phyloP scores from a whole-genome alignment of 352 stramenopile species.

The Paralagenidium karlingii region DNA sequence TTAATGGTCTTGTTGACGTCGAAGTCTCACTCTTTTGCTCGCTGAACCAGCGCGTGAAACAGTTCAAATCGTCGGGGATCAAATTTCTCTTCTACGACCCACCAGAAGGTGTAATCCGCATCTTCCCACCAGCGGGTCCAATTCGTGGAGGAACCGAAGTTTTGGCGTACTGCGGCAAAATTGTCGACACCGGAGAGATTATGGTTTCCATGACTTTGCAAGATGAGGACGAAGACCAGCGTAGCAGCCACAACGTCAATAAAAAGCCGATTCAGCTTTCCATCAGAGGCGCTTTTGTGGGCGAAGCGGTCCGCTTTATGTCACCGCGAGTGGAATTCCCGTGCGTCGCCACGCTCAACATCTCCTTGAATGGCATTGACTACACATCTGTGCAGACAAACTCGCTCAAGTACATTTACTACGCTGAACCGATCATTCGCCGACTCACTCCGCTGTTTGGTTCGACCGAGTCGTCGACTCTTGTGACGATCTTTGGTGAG shows the following conservation, averaged over 20 bases:
- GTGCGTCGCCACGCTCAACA: constrained; percentile 37
- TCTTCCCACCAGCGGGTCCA: constrained; percentile 41
- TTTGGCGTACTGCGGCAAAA: constrained; percentile 37
- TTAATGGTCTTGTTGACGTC: constrained; percentile 38
- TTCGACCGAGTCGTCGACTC: constrained; percentile 15
- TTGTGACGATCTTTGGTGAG: constrained; percentile 23
- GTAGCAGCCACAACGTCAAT: neutral
- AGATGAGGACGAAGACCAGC: constrained; percentile 1
- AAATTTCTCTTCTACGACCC: constrained; percentile 68
- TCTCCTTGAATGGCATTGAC: constrained; percentile 65
- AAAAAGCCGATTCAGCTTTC: constrained; percentile 4
- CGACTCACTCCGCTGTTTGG: constrained; percentile 37
- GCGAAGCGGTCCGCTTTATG: constrained; percentile 41
- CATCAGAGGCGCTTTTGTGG: constrained; percentile 41
- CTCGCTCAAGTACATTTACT: constrained; percentile 44
- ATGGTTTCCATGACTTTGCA: constrained; percentile 26
- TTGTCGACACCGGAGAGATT: constrained; percentile 55
- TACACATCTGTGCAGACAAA: constrained; percentile 34
- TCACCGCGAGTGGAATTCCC: constrained; percentile 19
- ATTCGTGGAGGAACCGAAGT: constrained; percentile 39
- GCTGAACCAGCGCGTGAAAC: constrained; percentile 4
- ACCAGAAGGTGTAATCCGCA: constrained; percentile 39
- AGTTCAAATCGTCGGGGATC: constrained; percentile 29
- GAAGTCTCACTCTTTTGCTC: constrained; percentile 22
- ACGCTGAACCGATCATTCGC: constrained; percentile 30